phyloP scores from a whole-genome alignment of 2,329 filamentous ascomycete species.

The Domatiomyces globalis region DNA sequence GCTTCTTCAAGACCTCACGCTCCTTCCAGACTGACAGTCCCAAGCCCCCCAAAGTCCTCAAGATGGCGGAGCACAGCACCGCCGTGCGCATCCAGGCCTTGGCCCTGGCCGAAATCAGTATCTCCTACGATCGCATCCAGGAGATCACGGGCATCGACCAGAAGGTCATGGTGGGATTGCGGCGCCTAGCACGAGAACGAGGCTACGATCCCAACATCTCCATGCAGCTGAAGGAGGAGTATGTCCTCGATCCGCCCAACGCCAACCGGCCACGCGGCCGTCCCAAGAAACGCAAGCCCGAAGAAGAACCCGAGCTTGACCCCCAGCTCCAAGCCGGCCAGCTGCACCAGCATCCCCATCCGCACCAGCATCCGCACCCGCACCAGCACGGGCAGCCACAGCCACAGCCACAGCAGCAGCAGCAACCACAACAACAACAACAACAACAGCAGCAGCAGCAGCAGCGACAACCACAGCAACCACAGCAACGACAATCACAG shows the following conservation, averaged over 20 bases:
- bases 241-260: conserved; percentile 18
- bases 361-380: neutral
- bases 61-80: conserved; percentile 17
- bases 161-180: conserved; percentile 15
- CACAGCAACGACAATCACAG: neutral
- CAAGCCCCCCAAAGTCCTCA: conserved; percentile 17
- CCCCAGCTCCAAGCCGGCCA: conserved; percentile 6
- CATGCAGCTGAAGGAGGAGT: conserved; percentile 20
- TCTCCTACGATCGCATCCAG: conserved; percentile 17
- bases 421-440: too few relatives aligned
- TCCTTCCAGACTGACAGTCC: conserved; percentile 10
- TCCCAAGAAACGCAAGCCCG: conserved; percentile 18
- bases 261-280: conserved; percentile 15
- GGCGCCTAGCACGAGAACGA: conserved; percentile 17
- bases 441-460: neutral
- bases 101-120: conserved; percentile 17
- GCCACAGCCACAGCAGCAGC: conserved; percentile 1
- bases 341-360: neutral
- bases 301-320: conserved; percentile 21
- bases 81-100: conserved; percentile 18
- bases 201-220: conserved; percentile 18
- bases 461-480: neutral
- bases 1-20: conserved; percentile 13
- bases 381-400: neutral
- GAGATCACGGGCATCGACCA: conserved; percentile 19